Percentiles rank a stretch among this genome's conserved stretches.
These are phyloP conservation scores for Vicia faba DNA, from an alignment of 306 rosid genomes.

Conservation along the genomic window DNA sequence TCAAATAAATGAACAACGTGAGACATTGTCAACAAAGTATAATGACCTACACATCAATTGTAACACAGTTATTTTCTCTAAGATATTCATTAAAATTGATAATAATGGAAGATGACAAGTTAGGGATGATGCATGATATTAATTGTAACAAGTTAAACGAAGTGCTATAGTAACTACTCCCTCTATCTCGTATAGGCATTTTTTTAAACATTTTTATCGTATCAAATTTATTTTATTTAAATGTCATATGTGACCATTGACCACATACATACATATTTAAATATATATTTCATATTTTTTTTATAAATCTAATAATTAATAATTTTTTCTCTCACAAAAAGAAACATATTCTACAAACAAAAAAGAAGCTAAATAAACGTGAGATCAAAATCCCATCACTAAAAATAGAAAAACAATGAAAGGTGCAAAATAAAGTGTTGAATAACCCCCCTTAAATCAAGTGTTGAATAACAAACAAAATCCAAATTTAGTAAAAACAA, in stretches of 20 bases:
- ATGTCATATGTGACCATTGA: neutral
- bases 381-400: neutral
- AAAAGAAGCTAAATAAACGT: neutral
- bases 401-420: neutral
- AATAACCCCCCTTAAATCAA: no score
- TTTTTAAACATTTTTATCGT: no score
- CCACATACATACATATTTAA: neutral
- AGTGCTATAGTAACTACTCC: neutral
- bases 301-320: neutral
- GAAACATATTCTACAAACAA: neutral
- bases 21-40: neutral
- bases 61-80: neutral
- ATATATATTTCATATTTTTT: neutral
- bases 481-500: conserved; percentile 6
- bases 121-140: neutral
- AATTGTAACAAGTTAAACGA: neutral
- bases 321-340: neutral
- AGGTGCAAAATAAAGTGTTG: neutral
- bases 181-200: no score
- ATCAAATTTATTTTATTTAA: no score
- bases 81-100: neutral
- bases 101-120: neutral
- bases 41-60: neutral
- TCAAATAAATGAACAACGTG: no score
- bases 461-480: conserved; percentile 6